A percentile compares a stretch with the other conserved stretches of the same genome.
phyloP scores from a whole-genome alignment of 1,284 basidiomycete species.

The Trametes pubescens region DNA sequence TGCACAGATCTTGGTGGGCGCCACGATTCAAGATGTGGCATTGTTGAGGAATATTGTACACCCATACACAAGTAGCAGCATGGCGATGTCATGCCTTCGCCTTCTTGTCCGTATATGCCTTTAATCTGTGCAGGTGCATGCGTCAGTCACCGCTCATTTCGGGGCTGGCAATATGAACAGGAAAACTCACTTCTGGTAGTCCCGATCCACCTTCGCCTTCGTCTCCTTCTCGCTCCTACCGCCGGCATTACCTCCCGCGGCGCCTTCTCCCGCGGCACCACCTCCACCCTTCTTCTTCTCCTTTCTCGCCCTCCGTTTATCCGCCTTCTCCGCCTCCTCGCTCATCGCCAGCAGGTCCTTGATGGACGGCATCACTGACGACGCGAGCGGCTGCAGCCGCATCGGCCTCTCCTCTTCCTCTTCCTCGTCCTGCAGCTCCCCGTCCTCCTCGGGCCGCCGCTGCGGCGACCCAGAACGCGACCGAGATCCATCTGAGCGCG shows the following conservation, averaged over 20 bases:
- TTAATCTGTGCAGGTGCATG: slow-evolving; percentile 48
- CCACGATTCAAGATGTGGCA: too few species aligned
- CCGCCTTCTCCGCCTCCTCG: slow-evolving; percentile 64
- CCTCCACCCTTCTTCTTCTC: slow-evolving; percentile 65
- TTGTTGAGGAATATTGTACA: not conserved
- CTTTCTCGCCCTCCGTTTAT: slow-evolving; percentile 75
- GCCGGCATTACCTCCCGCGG: slow-evolving; percentile 16
- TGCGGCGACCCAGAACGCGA: slow-evolving; percentile 21
- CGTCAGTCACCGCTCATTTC: not conserved
- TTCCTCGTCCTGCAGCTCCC: slow-evolving; percentile 47
- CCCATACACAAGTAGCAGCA: not conserved
- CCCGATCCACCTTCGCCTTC: slow-evolving; percentile 53
- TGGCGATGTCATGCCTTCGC: slow-evolving; percentile 8
- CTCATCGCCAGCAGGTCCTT: slow-evolving; percentile 82
- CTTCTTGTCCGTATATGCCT: slow-evolving; percentile 62
- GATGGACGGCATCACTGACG: slow-evolving; percentile 82
- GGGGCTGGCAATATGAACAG: not conserved
- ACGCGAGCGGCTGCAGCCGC: slow-evolving; percentile 74
- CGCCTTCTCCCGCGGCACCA: not conserved
- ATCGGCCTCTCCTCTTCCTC: slow-evolving; percentile 51
- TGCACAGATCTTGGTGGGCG: too few species aligned
- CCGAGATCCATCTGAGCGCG: slow-evolving; percentile 7
- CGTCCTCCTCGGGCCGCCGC: slow-evolving; percentile 33
- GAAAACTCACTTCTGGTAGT: slow-evolving; percentile 56
- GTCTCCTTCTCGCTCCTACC: slow-evolving; percentile 39